Evolutionary conservation across 164 flowering plant species (phyloP), one percentile per base, ranked within the genome.

Genomic region (Cinnamomum chago): DNA sequence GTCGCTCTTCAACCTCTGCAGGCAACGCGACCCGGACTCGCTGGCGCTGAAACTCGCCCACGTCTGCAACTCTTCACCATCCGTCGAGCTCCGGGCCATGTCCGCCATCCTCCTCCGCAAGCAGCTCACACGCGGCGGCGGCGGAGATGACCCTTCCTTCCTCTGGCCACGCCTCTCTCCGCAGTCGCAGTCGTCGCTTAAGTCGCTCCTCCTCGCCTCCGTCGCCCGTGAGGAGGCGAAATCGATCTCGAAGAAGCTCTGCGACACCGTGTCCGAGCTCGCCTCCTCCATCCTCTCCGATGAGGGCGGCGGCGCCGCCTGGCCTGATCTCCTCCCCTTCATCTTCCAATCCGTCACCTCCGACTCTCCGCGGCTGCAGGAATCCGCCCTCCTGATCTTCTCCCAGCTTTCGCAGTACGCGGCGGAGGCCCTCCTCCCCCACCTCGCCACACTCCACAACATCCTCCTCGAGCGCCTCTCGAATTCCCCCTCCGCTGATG

Each of bases 261-360:
- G 97, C 72, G 99, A 96, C 74, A 96, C 99, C 2, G 84, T 96
- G 13, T 86, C 98, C 2, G 99, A 96, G 73, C 90, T 96, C 10
- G 99, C 99, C 6, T 87, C 97, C 0, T 85, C 88, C 11, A 81
- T 96, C 55, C 50, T 96, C 52, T 88, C 94, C 0, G 98, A 94
- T 0, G 86, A 85, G 4, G 3, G 25, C 33, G 23, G 24, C 62
- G 62, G 62, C 62, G 87, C 82, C 0, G 88, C 83, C 1, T 96
- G 99, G 99, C 97, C 97, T 2, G 99, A 96, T 76, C 82, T 96
- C 25, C 74, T 96, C 22, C 99, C 99, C 3, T 96, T 94, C 72
- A 90, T 96, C 90, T 96, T 96, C 76, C 94, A 90, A 67, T 96
- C 95, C 73, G 99, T 96, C 1, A 84, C 94, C 1, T 89, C 94